Percentiles rank a stretch among this genome's conserved stretches.
Conservation (phyloP, 202 grass and related monocot species). For the Setaria italica region DNA sequence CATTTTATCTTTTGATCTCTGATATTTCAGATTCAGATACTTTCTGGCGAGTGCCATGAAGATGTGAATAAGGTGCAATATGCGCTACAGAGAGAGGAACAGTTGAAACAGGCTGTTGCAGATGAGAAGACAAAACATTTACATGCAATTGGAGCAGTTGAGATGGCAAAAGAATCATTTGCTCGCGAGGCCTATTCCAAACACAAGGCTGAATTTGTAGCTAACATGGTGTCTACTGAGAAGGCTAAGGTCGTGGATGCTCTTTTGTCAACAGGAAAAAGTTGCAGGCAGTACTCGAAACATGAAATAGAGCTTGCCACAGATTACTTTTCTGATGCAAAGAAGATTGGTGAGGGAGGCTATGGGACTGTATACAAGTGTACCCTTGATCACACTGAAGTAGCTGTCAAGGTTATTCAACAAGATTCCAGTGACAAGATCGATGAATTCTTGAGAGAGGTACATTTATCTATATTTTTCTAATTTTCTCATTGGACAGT, state of each 20-base stretch:
- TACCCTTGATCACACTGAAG: conserved; percentile 90
- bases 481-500: conserved; percentile 5
- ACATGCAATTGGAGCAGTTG: conserved; percentile 55
- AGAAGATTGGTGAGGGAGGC: conserved; percentile 93
- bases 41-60: conserved; percentile 64
- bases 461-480: conserved; percentile 31
- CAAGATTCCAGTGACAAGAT: conserved; percentile 79
- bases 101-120: conserved; percentile 47
- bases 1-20: conserved; percentile 26
- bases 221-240: conserved; percentile 45
- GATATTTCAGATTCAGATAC: conserved; percentile 65
- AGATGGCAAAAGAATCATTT: conserved; percentile 58
- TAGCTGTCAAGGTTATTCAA: conserved; percentile 88
- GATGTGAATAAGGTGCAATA: conserved; percentile 59
- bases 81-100: conserved; percentile 55
- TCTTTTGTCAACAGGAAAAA: conserved; percentile 61
- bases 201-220: conserved; percentile 59
- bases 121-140: conserved; percentile 61
- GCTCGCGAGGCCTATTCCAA: conserved; percentile 56
- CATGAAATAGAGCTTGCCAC: conserved; percentile 92
- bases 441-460: conserved; percentile 92
- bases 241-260: conserved; percentile 62
- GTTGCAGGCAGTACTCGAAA: conserved; percentile 82
- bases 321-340: conserved; percentile 85
- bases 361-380: conserved; percentile 94